phyloP scores from a whole-genome alignment of 176 grass and related monocot genomes.

The Zoysia pacifica region DNA sequence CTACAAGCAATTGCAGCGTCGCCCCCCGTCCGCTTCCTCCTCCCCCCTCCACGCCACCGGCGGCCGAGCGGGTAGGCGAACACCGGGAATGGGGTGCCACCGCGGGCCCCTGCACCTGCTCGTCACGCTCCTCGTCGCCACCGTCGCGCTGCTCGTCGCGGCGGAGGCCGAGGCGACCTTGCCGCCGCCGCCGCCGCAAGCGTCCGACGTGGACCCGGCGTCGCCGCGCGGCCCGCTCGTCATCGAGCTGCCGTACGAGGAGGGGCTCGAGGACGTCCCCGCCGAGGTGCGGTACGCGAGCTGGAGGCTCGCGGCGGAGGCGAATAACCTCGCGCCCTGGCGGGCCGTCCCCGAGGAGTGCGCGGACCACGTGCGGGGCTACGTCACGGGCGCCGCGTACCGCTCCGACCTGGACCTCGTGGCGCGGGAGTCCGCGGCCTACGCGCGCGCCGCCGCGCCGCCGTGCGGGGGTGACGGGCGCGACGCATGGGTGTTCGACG shows the following conservation, averaged over 20 bases:
- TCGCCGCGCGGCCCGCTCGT: conserved; percentile 22
- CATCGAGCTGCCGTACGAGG: conserved; percentile 28
- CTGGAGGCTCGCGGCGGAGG: conserved; percentile 69
- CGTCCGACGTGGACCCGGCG: too few relatives aligned
- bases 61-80: background rate
- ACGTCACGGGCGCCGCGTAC: conserved; percentile 64
- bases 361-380: conserved; percentile 48
- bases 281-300: conserved; percentile 51
- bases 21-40: background rate
- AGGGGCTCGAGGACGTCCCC: background rate
- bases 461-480: conserved; percentile 10
- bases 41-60: background rate
- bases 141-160: background rate
- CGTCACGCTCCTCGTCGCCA: background rate
- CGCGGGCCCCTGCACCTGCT: background rate
- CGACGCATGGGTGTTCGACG: conserved; percentile 74
- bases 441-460: conserved; percentile 33
- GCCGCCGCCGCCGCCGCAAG: background rate
- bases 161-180: background rate
- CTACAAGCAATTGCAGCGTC: background rate
- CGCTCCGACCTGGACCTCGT: conserved; percentile 58
- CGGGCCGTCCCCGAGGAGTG: conserved; percentile 39
- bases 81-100: conserved; percentile 19
- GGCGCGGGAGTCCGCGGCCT: conserved; percentile 56
- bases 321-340: conserved; percentile 65